Evolutionary conservation across 2,329 filamentous ascomycete species (phyloP).

Genomic region (Aspergillus sp.): DNA sequence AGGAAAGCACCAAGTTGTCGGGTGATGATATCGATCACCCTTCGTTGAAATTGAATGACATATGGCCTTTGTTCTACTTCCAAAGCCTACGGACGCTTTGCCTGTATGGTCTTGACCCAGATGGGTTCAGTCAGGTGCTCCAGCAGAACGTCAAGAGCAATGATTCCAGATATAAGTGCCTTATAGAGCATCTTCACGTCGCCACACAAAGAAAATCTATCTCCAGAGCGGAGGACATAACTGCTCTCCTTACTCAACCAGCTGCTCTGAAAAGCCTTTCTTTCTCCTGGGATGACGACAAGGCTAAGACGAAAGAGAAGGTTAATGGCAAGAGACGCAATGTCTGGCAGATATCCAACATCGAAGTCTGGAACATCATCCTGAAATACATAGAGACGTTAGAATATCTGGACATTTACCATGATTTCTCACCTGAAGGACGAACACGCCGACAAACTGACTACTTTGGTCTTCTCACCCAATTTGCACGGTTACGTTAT

Average conservation of each 20-base stretch:
- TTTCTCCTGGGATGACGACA: not conserved
- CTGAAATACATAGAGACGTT: not conserved
- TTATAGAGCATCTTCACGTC: not conserved
- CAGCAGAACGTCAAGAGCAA: not conserved
- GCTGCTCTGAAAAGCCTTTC: not conserved
- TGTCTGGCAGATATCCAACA: not conserved
- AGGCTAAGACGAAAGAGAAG: not conserved
- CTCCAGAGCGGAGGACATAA: not conserved
- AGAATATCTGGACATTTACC: not conserved
- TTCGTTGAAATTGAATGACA: not conserved
- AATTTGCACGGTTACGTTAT: not conserved
- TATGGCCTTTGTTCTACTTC: slow-evolving; percentile 4
- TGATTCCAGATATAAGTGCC: not conserved
- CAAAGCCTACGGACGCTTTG: not conserved
- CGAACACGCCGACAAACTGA: not conserved
- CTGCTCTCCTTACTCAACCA: not conserved
- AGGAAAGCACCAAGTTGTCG: not conserved
- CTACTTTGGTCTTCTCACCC: not conserved
- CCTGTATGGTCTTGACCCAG: slow-evolving; percentile 1
- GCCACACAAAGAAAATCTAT: not conserved
- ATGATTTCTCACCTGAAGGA: not conserved
- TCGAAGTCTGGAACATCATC: not conserved
- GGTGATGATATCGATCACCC: not conserved
- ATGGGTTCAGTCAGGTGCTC: not conserved
- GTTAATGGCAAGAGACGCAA: not conserved